Conservation (phyloP, 2,329 filamentous ascomycete genomes). For the Basipetospora chlamydospora region DNA sequence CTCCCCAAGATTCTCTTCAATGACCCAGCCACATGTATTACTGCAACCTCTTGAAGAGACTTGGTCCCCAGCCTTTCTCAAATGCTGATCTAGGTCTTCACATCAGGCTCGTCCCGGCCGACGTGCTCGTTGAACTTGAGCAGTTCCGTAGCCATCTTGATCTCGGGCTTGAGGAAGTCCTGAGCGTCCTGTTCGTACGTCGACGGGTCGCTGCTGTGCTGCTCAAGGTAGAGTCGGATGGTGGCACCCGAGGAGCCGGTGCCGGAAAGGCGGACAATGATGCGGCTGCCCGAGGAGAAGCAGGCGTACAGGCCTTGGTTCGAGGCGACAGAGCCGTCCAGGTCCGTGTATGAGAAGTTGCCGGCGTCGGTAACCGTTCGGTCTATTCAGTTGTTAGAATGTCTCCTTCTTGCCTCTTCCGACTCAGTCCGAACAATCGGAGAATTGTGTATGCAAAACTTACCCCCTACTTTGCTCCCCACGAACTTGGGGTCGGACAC, state of each 20-base stretch:
- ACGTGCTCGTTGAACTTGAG: constrained; percentile 91
- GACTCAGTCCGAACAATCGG: too few species aligned
- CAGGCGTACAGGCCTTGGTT: constrained; percentile 93
- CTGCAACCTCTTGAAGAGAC: neutral
- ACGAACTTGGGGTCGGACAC: constrained; percentile 64
- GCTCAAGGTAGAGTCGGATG: constrained; percentile 93
- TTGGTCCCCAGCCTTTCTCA: too few species aligned
- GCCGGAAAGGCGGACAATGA: constrained; percentile 87
- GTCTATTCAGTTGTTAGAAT: constrained; percentile 21
- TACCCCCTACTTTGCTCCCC: constrained; percentile 64
- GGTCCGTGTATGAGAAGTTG: constrained; percentile 95
- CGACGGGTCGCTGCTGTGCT: constrained; percentile 69
- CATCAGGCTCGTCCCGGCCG: constrained; percentile 83
- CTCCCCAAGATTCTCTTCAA: too few species aligned
- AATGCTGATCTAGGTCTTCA: constrained; percentile 63
- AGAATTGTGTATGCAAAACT: neutral
- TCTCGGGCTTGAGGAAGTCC: constrained; percentile 83
- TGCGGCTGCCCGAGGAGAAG: constrained; percentile 88
- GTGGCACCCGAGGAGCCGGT: constrained; percentile 92
- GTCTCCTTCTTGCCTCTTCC: too few species aligned
- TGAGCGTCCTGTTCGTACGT: constrained; percentile 75
- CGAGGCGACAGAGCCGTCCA: constrained; percentile 90
- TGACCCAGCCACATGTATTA: neutral
- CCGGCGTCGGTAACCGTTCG: constrained; percentile 80
- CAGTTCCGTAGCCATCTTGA: constrained; percentile 69